Evolutionary conservation across 129 eudicot species (phyloP), one percentile per base, ranked within the genome.

Genomic region (Tagetes patula): DNA sequence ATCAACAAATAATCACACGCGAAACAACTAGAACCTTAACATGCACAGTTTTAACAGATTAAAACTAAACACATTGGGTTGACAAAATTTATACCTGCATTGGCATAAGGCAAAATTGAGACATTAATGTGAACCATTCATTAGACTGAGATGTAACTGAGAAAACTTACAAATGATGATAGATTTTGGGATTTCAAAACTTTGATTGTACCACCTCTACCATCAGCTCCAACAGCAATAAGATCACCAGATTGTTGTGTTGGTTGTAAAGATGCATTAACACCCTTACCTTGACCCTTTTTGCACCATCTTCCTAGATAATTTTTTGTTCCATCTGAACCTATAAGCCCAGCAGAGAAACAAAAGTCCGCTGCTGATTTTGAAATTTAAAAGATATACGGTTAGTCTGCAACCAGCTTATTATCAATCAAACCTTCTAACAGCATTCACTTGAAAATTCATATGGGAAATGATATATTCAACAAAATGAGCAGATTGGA

Each of bases 271-370:
- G 65, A 67, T 40, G 78, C 59, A 42, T 6, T 3, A 0, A 58
- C 56, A 32, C 81, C 84, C 13, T 83, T 85, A 69, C 39, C 73
- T 53, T 70, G 86, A 68, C 43, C 70, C 71, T 83, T 83, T 82
- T 86, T 94, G 83, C 98, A 94, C 97, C 97, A 94, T 73, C 83
- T 90, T 4, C 98, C 97, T 65, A 88, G 75, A 70, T 87, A 87
- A 84, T 88, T 72, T 72, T 76, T 90, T 52, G 83, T 83, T 71
- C 96, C 98, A 67, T 93, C 98, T 34, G 98, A 96, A 56, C 92
- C 98, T 39, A 90, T 71, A 43, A 93, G 38, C 10, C 92, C 92
- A 62, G 88, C 96, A 48, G 93, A 72, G 70, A 90, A 88, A 73
- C 91, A 86, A 39, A 71, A 38, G 5, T 81, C 85, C 58, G 82